These are phyloP conservation scores for Curvularia spicifera DNA, from an alignment of 2,329 filamentous ascomycete species.

Conservation along the genomic window DNA sequence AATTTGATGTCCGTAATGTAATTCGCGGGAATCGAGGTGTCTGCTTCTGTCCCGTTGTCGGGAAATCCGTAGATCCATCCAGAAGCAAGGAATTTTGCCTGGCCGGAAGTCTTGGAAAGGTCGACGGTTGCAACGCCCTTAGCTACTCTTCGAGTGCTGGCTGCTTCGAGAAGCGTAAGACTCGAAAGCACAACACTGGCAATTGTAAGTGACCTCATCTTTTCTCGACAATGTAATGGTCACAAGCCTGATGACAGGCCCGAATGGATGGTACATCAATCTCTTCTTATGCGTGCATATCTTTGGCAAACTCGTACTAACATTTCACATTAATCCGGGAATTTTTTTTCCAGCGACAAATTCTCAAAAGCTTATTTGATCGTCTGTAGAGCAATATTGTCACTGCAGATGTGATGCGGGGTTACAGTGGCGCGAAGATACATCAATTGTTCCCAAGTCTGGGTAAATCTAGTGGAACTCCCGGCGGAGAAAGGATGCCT, in stretches of 20 bases:
- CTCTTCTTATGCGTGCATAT: neutral
- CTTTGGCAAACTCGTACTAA: neutral
- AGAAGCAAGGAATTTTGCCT: conserved; percentile 48
- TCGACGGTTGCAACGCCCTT: conserved; percentile 18
- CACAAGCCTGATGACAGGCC: neutral
- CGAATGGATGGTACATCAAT: neutral
- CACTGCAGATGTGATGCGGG: neutral
- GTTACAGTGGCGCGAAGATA: neutral
- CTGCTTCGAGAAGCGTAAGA: neutral
- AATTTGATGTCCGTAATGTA: conserved; percentile 51
- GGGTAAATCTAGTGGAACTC: neutral
- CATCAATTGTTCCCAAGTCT: neutral
- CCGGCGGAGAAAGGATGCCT: neutral
- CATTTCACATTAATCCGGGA: neutral
- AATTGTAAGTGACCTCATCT: neutral
- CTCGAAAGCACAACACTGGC: neutral
- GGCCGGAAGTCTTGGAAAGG: conserved; percentile 29
- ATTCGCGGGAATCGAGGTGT: conserved; percentile 42
- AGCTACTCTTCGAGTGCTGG: neutral
- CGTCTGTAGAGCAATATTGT: neutral
- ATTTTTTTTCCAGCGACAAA: neutral
- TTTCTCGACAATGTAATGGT: neutral
- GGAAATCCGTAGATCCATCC: conserved; percentile 55
- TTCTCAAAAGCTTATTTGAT: neutral
- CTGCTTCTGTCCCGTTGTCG: conserved; percentile 45